These are phyloP conservation scores for Cercophora scortea DNA, from an alignment of 495 filamentous ascomycete genomes.

Conservation along the genomic window DNA sequence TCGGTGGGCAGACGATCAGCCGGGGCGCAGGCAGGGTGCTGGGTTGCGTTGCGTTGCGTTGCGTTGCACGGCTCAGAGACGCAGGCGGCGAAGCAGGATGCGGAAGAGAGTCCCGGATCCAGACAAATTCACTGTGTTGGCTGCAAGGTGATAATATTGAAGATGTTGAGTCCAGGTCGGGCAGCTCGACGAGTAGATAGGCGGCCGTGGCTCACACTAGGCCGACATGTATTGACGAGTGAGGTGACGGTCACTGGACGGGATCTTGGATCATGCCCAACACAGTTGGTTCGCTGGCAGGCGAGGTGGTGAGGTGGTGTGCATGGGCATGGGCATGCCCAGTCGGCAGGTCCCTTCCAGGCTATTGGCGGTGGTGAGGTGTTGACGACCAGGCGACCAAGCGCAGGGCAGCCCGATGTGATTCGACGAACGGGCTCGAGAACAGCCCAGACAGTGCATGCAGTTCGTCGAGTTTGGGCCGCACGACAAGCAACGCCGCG, in stretches of 20 bases:
- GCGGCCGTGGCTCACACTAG: too few relatives aligned
- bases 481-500: neutral
- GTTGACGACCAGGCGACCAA: neutral
- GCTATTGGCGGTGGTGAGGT: too few relatives aligned
- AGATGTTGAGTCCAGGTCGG: neutral
- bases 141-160: neutral
- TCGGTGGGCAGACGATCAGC: too few relatives aligned
- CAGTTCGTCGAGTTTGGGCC: neutral
- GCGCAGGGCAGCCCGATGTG: neutral
- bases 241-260: neutral
- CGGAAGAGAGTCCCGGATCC: too few relatives aligned
- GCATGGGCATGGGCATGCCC: too few relatives aligned
- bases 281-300: neutral
- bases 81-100: too few relatives aligned
- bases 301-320: neutral
- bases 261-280: neutral
- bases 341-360: neutral
- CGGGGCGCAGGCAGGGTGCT: too few relatives aligned
- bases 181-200: neutral
- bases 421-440: neutral
- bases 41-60: too few relatives aligned
- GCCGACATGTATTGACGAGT: neutral
- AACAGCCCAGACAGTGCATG: neutral
- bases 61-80: too few relatives aligned
- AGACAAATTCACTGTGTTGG: neutral